Conservation (phyloP, 495 filamentous ascomycete genomes). For the Neurospora sp. region DNA sequence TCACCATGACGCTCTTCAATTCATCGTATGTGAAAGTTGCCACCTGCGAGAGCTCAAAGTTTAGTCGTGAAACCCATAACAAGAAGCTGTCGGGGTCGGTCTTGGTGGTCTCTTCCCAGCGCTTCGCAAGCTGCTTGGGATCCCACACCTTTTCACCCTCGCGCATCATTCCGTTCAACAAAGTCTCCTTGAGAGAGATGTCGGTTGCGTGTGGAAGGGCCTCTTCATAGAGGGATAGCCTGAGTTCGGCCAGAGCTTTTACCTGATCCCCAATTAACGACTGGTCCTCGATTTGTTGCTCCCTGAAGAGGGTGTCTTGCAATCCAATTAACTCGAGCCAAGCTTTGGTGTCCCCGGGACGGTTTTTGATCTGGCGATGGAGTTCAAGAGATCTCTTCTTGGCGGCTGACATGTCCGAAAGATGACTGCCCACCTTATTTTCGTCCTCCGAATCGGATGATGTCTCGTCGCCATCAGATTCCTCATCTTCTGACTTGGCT, state of each 20-base stretch:
- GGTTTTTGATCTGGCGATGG: constrained; percentile 44
- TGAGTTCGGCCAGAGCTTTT: constrained; percentile 63
- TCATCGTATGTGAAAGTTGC: constrained; percentile 58
- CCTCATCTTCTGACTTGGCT: constrained; percentile 30
- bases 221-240: constrained; percentile 70
- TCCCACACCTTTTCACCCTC: constrained; percentile 69
- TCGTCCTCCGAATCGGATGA: constrained; percentile 43
- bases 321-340: constrained; percentile 72
- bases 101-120: constrained; percentile 54
- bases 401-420: constrained; percentile 24
- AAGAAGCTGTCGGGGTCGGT: constrained; percentile 46
- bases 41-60: constrained; percentile 64
- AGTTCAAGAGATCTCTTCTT: constrained; percentile 48
- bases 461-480: constrained; percentile 31
- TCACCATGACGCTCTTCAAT: constrained; percentile 43
- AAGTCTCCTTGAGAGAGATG: constrained; percentile 36
- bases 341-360: constrained; percentile 53
- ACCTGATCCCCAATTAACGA: constrained; percentile 12
- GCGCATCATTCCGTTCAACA: constrained; percentile 59
- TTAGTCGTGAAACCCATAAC: constrained; percentile 66
- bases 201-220: constrained; percentile 48
- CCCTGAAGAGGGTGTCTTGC: constrained; percentile 55
- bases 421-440: not conserved
- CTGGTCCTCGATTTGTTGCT: constrained; percentile 10
- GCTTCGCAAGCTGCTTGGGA: constrained; percentile 42